Evolutionary conservation across 2,329 filamentous ascomycete genomes (phyloP).

Genomic region (Scedosporium minutisporum): DNA sequence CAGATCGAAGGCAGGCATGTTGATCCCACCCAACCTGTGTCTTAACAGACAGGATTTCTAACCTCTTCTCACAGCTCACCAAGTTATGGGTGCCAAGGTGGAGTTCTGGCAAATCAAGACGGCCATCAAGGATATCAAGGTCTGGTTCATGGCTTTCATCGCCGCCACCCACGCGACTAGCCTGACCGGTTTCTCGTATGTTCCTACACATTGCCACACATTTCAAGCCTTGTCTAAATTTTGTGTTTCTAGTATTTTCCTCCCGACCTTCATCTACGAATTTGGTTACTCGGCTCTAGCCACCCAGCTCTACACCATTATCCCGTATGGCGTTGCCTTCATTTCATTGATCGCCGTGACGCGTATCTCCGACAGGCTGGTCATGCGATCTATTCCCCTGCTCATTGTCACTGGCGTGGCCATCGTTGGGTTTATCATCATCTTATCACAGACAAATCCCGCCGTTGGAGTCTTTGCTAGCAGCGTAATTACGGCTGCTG

Average conservation of each 20-base stretch:
- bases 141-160: too few species aligned
- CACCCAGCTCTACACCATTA: not conserved
- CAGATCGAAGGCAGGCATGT: too few species aligned
- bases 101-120: too few species aligned
- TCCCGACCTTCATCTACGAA: not conserved
- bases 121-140: too few species aligned
- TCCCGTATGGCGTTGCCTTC: not conserved
- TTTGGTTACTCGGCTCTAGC: not conserved
- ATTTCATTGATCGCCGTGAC: not conserved
- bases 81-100: too few species aligned
- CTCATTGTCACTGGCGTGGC: not conserved
- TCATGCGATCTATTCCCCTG: not conserved
- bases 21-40: too few species aligned
- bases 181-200: not conserved
- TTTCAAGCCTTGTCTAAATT: not conserved
- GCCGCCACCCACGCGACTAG: not conserved
- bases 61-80: too few species aligned
- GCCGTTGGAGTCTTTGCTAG: not conserved
- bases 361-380: not conserved
- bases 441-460: not conserved
- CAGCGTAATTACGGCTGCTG: not conserved
- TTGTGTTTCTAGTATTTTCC: not conserved
- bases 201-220: not conserved
- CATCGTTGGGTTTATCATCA: not conserved
- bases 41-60: too few species aligned